Base-by-base conservation (phyloP, 2,329 filamentous ascomycete species). In the Paraphoma chrysanthemicola region DNA sequence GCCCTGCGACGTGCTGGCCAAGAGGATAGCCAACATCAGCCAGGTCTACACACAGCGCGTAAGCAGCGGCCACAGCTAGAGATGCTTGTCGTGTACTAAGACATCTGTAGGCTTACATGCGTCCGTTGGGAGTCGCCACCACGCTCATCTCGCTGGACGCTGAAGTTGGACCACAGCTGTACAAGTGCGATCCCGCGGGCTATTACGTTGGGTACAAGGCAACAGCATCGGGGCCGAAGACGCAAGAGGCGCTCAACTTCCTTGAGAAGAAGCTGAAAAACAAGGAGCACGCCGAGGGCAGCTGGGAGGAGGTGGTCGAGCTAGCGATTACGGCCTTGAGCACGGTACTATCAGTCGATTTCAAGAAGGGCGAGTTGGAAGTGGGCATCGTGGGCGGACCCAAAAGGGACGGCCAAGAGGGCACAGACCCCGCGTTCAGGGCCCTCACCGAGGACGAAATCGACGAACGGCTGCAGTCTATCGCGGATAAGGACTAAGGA, bases 261-360 rank as follows among this genome's bases (percentile, higher is more conserved):
- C 85, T 99, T 56, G 95, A 99, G 87, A 98, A 98, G 89, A 98
- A 98, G 86, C 88, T 99, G 79, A 97, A 97, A 84, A 97, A 97
- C 88, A 97, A 97, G 88, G 93, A 98, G 73, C 85, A 86, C 71
- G 95, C 94, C 36, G 90, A 95, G 55, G 95, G 95, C 59, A 89
- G 83, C 74, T 99, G 95, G 95, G 92, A 97, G 79, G 95, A 99
- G 59, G 95, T 99, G 47, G 94, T 99, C 48, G 95, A 99, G 84
- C 85, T 98, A 71, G 95, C 92, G 56, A 99, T 99, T 78, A 91
- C 92, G 44, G 94, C 95, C 6, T 82, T 99, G 78, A 97, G 93
- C 86, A 96, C 91, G 36, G 93, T 99, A 58, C 85, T 99, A 64
- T 97, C 94, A 80, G 96, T 98, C 79, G 95, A 99, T 79, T 99